These are phyloP conservation scores for Fistulina hepatica DNA, from an alignment of 1,284 basidiomycete species.

Conservation along the genomic window DNA sequence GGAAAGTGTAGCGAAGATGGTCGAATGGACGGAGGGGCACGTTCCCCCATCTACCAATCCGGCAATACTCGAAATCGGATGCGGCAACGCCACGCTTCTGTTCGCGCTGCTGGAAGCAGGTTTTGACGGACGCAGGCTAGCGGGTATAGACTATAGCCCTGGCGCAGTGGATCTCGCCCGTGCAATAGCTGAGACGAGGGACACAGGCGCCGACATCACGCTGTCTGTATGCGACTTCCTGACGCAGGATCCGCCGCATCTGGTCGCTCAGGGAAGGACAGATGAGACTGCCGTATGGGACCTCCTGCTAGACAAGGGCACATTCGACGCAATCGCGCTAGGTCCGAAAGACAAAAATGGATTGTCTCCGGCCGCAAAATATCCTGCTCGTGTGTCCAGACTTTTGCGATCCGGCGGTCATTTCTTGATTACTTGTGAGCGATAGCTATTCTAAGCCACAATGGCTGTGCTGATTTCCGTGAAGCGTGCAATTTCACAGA, in stretches of 20 bases:
- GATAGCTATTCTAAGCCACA: not conserved
- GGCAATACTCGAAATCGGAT: conserved; percentile 64
- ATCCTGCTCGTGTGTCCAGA: conserved; percentile 48
- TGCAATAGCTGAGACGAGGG: conserved; percentile 38
- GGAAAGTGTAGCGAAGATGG: conserved; percentile 76
- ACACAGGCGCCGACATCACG: conserved; percentile 27
- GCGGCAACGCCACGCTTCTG: conserved; percentile 78
- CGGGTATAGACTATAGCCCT: conserved; percentile 77
- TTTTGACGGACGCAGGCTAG: conserved; percentile 42
- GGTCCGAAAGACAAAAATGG: conserved; percentile 51
- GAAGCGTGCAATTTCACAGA: conserved; percentile 86
- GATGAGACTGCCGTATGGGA: conserved; percentile 43
- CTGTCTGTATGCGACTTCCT: conserved; percentile 57
- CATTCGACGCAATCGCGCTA: conserved; percentile 81
- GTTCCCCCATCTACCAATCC: conserved; percentile 35
- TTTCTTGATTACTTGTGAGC: conserved; percentile 76
- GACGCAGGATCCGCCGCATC: conserved; percentile 22
- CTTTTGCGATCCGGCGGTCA: conserved; percentile 57
- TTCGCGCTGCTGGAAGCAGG: conserved; percentile 63
- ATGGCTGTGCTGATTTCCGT: not conserved
- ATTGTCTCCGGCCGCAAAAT: conserved; percentile 43
- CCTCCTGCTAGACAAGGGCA: conserved; percentile 69
- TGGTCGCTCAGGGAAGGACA: conserved; percentile 17
- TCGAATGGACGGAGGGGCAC: conserved; percentile 49
- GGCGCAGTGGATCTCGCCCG: conserved; percentile 57